Evolutionary conservation across 2,329 filamentous ascomycete genomes (phyloP).

Genomic region (Berkeleyomyces basicola): DNA sequence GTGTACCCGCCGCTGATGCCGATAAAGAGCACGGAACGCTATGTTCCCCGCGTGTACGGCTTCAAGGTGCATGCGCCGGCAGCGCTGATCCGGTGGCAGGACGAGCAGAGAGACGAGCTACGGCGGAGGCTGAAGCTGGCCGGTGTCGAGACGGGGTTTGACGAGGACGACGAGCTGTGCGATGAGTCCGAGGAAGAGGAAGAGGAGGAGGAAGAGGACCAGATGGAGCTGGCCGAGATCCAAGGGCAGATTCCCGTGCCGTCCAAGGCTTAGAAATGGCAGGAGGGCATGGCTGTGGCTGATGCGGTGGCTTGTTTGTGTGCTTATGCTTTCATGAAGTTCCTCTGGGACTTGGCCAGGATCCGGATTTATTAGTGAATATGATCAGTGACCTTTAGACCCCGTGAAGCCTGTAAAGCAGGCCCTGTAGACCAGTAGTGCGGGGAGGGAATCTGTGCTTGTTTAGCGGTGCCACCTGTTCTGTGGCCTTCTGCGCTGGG

Average conservation of each 20-base stretch:
- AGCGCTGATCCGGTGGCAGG: slow-evolving; percentile 82
- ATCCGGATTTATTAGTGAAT: too few relatives aligned
- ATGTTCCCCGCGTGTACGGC: slow-evolving; percentile 80
- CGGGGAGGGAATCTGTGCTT: too few relatives aligned
- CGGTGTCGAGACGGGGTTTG: slow-evolving; percentile 60
- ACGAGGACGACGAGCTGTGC: slow-evolving; percentile 40
- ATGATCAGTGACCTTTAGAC: too few relatives aligned
- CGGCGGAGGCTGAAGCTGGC: slow-evolving; percentile 54
- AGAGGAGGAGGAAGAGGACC: slow-evolving; percentile 35
- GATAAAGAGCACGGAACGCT: slow-evolving; percentile 67
- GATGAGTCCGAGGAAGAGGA: slow-evolving; percentile 46
- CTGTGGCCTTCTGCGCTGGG: too few relatives aligned
- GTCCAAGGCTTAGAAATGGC: neutral
- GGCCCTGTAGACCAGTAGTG: too few relatives aligned
- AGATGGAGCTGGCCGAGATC: slow-evolving; percentile 19
- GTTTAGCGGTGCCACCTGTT: too few relatives aligned
- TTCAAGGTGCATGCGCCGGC: slow-evolving; percentile 90
- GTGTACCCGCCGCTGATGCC: slow-evolving; percentile 87
- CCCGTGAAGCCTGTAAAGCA: too few relatives aligned
- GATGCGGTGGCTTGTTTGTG: neutral
- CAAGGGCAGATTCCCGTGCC: slow-evolving; percentile 5
- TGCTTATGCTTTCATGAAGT: too few relatives aligned
- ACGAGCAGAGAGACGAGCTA: slow-evolving; percentile 65
- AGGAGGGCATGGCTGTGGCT: neutral
- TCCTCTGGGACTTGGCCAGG: too few relatives aligned